Evolutionary conservation across 208 protist species (phyloP).

Genomic region (Trypanosoma conorhini): DNA sequence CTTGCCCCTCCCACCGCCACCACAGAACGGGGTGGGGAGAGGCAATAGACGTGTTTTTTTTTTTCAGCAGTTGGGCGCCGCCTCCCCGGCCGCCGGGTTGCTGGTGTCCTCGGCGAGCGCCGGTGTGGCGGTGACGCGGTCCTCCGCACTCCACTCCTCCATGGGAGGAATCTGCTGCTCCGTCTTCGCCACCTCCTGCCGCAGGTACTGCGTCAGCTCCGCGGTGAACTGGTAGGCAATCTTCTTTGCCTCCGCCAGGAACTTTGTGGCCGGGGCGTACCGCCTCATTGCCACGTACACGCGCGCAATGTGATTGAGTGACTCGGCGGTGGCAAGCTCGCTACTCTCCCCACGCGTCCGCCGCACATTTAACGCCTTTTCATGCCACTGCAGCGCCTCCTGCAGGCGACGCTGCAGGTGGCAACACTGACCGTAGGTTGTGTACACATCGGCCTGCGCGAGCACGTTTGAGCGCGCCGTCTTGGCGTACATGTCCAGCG

Average conservation of each 20-base stretch:
- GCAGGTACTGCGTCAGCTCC: constrained; percentile 68
- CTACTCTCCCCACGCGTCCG: constrained; percentile 79
- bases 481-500: constrained; percentile 88
- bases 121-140: constrained; percentile 30
- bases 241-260: constrained; percentile 74
- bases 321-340: constrained; percentile 79
- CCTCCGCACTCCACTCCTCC: constrained; percentile 68
- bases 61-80: not conserved
- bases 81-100: not conserved
- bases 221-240: constrained; percentile 70
- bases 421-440: constrained; percentile 73
- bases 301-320: constrained; percentile 83
- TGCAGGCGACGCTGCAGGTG: constrained; percentile 54
- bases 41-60: not conserved
- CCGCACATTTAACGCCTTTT: constrained; percentile 87
- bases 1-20: not conserved
- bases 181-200: constrained; percentile 77
- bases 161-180: constrained; percentile 76
- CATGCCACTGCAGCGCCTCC: constrained; percentile 72
- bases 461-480: constrained; percentile 83
- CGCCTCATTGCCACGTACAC: constrained; percentile 70
- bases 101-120: not conserved
- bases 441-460: constrained; percentile 88
- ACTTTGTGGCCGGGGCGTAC: constrained; percentile 62
- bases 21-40: not conserved